Percentiles rank a stretch among this genome's conserved stretches.
These are phyloP conservation scores for Hericium rajendrae DNA, from an alignment of 768 basidiomycete genomes.

Conservation along the genomic window DNA sequence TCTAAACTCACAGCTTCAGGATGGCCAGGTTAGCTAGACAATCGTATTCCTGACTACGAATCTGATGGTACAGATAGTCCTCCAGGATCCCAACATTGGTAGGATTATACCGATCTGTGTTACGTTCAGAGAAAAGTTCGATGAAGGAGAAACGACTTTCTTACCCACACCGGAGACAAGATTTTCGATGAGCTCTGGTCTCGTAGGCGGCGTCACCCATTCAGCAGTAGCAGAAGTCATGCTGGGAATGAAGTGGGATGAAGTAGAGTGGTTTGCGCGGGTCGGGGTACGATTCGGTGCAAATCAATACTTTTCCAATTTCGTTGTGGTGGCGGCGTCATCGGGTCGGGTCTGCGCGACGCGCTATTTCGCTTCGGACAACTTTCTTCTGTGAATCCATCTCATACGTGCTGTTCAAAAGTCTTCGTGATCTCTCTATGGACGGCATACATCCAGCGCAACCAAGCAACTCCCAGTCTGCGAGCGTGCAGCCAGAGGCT, in stretches of 20 bases:
- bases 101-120: slow-evolving; percentile 90
- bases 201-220: slow-evolving; percentile 68
- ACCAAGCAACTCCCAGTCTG: too few species aligned
- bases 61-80: slow-evolving; percentile 94
- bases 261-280: background rate
- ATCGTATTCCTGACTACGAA: slow-evolving; percentile 85
- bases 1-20: slow-evolving; percentile 64
- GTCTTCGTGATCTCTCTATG: too few species aligned
- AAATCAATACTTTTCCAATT: background rate
- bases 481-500: too few species aligned
- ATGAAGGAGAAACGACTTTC: slow-evolving; percentile 18
- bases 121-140: background rate
- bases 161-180: slow-evolving; percentile 84
- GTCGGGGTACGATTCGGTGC: background rate
- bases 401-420: too few species aligned
- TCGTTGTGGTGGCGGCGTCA: background rate
- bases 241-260: background rate
- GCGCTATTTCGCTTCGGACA: too few species aligned
- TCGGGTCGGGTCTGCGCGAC: too few species aligned
- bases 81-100: slow-evolving; percentile 88
- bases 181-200: slow-evolving; percentile 83
- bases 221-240: slow-evolving; percentile 44
- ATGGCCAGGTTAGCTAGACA: slow-evolving; percentile 92
- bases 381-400: too few species aligned
- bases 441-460: too few species aligned